These are phyloP conservation scores for Trypanosoma conorhini DNA, from an alignment of 208 protist genomes.

Conservation along the genomic window DNA sequence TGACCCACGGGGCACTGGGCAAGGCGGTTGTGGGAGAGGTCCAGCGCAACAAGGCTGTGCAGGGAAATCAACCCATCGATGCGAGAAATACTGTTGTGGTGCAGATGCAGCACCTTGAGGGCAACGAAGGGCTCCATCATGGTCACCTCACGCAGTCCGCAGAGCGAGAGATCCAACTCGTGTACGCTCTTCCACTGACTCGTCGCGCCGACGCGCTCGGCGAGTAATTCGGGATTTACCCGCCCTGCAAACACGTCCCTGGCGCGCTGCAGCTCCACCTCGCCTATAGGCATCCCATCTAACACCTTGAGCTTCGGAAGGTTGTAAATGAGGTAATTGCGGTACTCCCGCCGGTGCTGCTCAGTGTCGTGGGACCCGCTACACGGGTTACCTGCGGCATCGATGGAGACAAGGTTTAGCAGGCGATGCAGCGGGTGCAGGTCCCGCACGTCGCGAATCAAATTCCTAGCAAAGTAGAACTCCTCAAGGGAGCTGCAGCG, in stretches of 20 bases:
- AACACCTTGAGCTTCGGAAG: slow-evolving; percentile 93
- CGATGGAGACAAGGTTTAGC: slow-evolving; percentile 87
- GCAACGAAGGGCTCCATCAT: slow-evolving; percentile 62
- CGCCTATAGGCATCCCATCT: slow-evolving; percentile 68
- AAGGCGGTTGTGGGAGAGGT: slow-evolving; percentile 85
- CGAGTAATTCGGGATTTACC: slow-evolving; percentile 76
- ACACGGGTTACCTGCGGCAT: slow-evolving; percentile 88
- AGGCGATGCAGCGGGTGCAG: slow-evolving; percentile 77
- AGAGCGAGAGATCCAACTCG: slow-evolving; percentile 79
- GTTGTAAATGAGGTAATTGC: slow-evolving; percentile 90
- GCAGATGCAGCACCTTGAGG: slow-evolving; percentile 67
- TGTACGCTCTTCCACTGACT: slow-evolving; percentile 46
- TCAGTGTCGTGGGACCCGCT: slow-evolving; percentile 8
- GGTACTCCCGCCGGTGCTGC: slow-evolving; percentile 41
- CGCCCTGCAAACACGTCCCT: slow-evolving; percentile 73
- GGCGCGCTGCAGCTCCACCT: slow-evolving; percentile 53
- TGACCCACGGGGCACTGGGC: slow-evolving; percentile 51
- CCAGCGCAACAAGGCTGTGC: slow-evolving; percentile 59
- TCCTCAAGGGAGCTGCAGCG: slow-evolving; percentile 53
- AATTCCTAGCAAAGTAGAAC: slow-evolving; percentile 91
- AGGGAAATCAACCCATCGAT: slow-evolving; percentile 62
- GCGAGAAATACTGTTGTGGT: slow-evolving; percentile 75
- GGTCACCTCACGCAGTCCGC: slow-evolving; percentile 70
- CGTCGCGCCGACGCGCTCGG: slow-evolving; percentile 42
- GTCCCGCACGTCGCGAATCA: slow-evolving; percentile 59